Base-by-base conservation (phyloP, 345 rosid genomes). In the Noccaea bulbosa region DNA sequence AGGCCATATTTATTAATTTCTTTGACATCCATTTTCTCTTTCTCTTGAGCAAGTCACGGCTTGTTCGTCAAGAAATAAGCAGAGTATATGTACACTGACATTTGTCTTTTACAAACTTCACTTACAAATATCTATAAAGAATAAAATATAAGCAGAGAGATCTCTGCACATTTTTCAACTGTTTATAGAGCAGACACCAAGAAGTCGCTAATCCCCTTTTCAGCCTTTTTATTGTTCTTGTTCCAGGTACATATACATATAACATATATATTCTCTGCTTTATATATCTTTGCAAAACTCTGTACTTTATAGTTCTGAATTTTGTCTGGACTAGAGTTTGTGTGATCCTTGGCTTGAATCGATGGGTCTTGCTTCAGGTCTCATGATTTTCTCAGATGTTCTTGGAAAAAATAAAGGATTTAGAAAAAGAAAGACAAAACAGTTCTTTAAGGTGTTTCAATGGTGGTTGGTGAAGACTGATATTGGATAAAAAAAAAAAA, bases 31-130 rank as follows among this genome's bases (percentile, higher is more conserved):
- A 32, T 45, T 33, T 48, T 52, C 35, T 65, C 43, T 59, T 37
- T 65, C 39, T 27, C 11, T 49, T 22, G 47, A 65, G 10, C 14
- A 58, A 49, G 46, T 66, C 72, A n/a, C 66, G 16, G 62, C 78
- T 74, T 74, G 78, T 34, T 51, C 68, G 54, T 30, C 78, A 74
- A 50, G 78, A 67, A 59, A 73, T 65, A 20, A 50, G 44, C n/a
- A 66, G 40, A 74, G 62, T 20, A n/a, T 74, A 58, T 67, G 56
- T 10, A 71, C 62, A 47, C 47, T 40, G 7, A 47, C 46, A 43
- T 6, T 35, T 35, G 8, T 39, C 35, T 46, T 56, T 55, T 6
- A 65, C 60, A 73, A 73, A 48, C 62, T 49, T 49, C 61, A 66
- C 61, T 65, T 12, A 22, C 67, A 58, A 33, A 55, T 4, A 56